Evolutionary conservation across 2,329 filamentous ascomycete species (phyloP), one percentile per base, ranked within the genome.

Genomic region (Curvularia eragrostidis): DNA sequence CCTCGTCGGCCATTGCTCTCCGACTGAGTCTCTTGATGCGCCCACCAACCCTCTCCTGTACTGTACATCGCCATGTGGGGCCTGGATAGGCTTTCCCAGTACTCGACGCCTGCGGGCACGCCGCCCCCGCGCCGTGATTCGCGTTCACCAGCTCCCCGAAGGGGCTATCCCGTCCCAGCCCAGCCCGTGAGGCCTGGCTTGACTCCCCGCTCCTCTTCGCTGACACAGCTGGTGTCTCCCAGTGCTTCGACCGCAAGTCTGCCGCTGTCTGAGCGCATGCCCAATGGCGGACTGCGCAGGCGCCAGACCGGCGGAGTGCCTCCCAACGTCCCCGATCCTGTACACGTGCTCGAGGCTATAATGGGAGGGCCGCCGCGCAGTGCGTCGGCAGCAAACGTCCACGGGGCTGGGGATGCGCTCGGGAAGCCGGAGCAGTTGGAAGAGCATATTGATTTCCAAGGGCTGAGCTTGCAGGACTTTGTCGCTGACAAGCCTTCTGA

Each of bases 161-260:
- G 89, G 85, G 72, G 87, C 85, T 71, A 85, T 91, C 57, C 88
- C 85, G 41, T 63, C 13, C 87, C 89, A n/a, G 89, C 89, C 66
- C 90, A 90, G 32, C 88, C 87, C 12, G 86, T 88, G 67, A 85
- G 91, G 57, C 85, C 90, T 21, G 87, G 86, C 13, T 78, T 89
- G 39, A 87, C 84, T 47, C 87, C 91, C 21, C 85, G 91, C 61
- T 88, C 87, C 5, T 97, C 94, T 0, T 91, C 91, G 1, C 80
- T 94, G 6, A 54, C 55, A 13, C 95, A 92, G 1, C 81, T 94
- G n/a, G 82, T 86, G 10, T 85, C 83, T 26, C 81, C 91, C 5
- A 91, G 86, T 76, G 89, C 91, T 53, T 97, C 94, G 3, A 89
- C 86, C 3, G 83, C 87, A 0, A 96, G 91, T 39, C 82, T 97